Percentiles rank a stretch among this genome's conserved stretches.
These are phyloP conservation scores for Pelargonium australe DNA, from an alignment of 441 rosid genomes.

Conservation along the genomic window DNA sequence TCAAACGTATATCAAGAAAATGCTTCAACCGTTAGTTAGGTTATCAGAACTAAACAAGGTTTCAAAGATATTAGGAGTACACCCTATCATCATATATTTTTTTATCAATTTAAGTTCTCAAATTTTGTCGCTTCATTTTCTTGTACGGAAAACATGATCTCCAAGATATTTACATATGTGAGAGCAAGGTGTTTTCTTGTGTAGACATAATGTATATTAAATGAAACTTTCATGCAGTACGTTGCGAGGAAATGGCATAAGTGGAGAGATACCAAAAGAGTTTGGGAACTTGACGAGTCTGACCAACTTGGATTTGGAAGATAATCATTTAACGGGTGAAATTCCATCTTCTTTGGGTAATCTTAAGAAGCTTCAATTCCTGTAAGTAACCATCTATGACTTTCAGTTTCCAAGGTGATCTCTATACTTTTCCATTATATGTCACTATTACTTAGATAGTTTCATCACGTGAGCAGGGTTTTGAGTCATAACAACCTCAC, in stretches of 20 bases:
- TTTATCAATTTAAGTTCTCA: too few relatives aligned
- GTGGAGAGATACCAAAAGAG: not conserved
- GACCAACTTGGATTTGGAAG: constrained; percentile 78
- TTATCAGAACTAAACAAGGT: too few relatives aligned
- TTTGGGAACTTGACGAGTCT: constrained; percentile 62
- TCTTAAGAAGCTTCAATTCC: constrained; percentile 58
- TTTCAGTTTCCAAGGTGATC: not conserved
- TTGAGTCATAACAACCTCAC: constrained; percentile 81
- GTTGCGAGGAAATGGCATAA: not conserved
- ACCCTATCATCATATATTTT: too few relatives aligned
- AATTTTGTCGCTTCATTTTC: too few relatives aligned
- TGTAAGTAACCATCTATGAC: constrained; percentile 37
- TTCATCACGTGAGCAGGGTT: not conserved
- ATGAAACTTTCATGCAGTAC: not conserved
- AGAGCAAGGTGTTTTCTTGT: not conserved
- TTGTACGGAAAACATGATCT: not conserved
- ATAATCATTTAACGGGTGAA: constrained; percentile 58
- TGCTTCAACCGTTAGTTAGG: too few relatives aligned
- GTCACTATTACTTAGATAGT: not conserved
- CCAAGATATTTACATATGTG: not conserved
- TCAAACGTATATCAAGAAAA: too few relatives aligned
- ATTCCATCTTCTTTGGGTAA: constrained; percentile 56
- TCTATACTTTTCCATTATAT: not conserved
- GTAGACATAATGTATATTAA: not conserved
- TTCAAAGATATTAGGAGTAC: too few relatives aligned